Conservation (phyloP, 169 alveolate genomes). For the Hepatocystis sp. region DNA sequence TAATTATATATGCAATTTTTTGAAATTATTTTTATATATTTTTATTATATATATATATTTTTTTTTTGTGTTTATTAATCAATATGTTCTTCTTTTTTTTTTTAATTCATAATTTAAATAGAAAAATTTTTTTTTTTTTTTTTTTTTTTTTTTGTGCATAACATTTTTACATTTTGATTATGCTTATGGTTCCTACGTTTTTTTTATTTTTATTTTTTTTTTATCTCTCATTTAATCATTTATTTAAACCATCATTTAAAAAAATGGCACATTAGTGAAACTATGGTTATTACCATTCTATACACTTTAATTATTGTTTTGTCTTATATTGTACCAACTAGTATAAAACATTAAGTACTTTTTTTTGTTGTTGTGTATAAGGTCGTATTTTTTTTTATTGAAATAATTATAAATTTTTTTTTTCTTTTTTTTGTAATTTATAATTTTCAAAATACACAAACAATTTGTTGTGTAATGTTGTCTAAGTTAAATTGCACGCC, state of each 20-base stretch:
- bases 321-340: constrained; percentile 33
- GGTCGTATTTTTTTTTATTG: constrained; percentile 28
- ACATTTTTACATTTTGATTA: not conserved
- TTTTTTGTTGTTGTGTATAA: constrained; percentile 47
- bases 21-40: constrained; percentile 25
- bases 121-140: constrained; percentile 1
- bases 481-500: no score
- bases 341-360: constrained; percentile 40
- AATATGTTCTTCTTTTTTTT: constrained; percentile 33
- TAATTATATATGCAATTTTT: constrained; percentile 36
- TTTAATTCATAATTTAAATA: no score
- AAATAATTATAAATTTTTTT: constrained; percentile 15
- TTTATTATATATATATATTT: no score
- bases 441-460: not conserved
- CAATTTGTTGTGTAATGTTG: not conserved
- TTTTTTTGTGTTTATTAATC: constrained; percentile 8
- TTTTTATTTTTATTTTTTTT: constrained; percentile 16
- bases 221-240: constrained; percentile 48
- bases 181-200: not conserved
- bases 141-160: no score
- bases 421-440: constrained; percentile 3
- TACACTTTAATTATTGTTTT: constrained; percentile 1
- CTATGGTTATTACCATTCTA: constrained; percentile 21
- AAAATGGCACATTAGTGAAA: constrained; percentile 27
- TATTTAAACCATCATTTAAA: constrained; percentile 74